A percentile compares a stretch with the other conserved stretches of the same genome.
These are phyloP conservation scores for Prunus davidiana DNA, from an alignment of 306 rosid species.

Conservation along the genomic window DNA sequence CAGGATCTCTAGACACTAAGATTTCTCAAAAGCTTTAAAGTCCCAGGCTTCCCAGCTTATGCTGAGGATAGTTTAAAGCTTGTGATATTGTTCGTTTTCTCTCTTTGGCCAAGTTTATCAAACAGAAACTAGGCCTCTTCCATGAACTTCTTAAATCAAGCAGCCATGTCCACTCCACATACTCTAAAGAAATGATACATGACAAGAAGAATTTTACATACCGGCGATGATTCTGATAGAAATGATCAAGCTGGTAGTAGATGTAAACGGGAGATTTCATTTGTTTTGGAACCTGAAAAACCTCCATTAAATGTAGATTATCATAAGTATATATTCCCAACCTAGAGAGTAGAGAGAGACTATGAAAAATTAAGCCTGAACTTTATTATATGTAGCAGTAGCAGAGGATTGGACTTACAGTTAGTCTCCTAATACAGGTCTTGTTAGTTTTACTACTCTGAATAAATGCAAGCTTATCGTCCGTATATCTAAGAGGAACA, in stretches of 20 bases:
- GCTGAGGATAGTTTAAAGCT: background rate
- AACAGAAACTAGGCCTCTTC: background rate
- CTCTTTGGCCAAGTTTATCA: background rate
- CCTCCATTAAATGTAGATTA: slow-evolving; percentile 10
- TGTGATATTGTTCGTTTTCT: background rate
- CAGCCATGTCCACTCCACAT: background rate
- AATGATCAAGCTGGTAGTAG: slow-evolving; percentile 80
- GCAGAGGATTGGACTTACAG: slow-evolving; percentile 46
- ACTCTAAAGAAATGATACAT: background rate
- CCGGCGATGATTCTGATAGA: slow-evolving; percentile 92
- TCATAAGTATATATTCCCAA: background rate
- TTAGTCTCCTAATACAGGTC: slow-evolving; percentile 51
- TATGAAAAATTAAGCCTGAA: background rate
- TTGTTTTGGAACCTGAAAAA: slow-evolving; percentile 64
- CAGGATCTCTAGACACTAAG: background rate
- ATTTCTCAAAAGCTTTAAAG: background rate
- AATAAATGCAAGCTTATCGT: slow-evolving; percentile 40
- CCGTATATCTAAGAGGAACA: slow-evolving; percentile 33
- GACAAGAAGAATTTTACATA: slow-evolving; percentile 19
- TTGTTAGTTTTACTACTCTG: slow-evolving; percentile 44
- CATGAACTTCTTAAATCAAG: background rate
- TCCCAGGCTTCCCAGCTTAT: background rate
- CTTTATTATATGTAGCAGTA: background rate
- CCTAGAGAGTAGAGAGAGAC: background rate
- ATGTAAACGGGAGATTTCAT: slow-evolving; percentile 72